Conservation (phyloP, 805 yeast genomes). For the Lipomyces sp. region DNA sequence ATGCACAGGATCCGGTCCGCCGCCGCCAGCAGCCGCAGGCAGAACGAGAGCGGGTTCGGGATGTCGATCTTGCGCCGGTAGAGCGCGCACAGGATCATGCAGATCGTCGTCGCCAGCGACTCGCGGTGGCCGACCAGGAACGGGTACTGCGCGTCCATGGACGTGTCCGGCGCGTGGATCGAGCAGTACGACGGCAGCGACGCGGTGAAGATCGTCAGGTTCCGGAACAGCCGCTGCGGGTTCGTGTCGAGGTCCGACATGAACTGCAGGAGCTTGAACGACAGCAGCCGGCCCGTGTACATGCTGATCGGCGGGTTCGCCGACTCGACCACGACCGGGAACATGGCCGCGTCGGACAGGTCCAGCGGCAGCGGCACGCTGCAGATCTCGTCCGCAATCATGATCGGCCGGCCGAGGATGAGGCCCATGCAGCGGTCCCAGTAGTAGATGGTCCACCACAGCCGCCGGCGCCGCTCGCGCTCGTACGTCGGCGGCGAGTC, state of each 20-base stretch:
- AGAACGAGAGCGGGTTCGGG: slow-evolving; percentile 25
- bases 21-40: slow-evolving; percentile 23
- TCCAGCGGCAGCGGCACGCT: slow-evolving; percentile 26
- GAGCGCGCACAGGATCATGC: slow-evolving; percentile 24
- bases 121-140: slow-evolving; percentile 18
- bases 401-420: slow-evolving; percentile 24
- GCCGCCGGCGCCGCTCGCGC: slow-evolving; percentile 24
- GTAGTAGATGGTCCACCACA: slow-evolving; percentile 29
- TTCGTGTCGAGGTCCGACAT: slow-evolving; percentile 20
- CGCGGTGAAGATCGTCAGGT: slow-evolving; percentile 19
- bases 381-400: slow-evolving; percentile 23
- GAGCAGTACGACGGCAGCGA: slow-evolving; percentile 25
- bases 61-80: slow-evolving; percentile 20
- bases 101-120: slow-evolving; percentile 21
- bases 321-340: slow-evolving; percentile 4
- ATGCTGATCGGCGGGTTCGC: slow-evolving; percentile 5
- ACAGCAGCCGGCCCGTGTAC: slow-evolving; percentile 19
- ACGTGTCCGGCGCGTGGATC: slow-evolving; percentile 22
- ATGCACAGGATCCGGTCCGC: slow-evolving; percentile 15
- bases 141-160: slow-evolving; percentile 18
- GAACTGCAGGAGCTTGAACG: slow-evolving; percentile 9
- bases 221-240: slow-evolving; percentile 20
- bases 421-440: slow-evolving; percentile 27
- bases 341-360: slow-evolving; percentile 21
- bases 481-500: slow-evolving; percentile 22